Conservation (phyloP, 805 yeast species). For the Kluyveromyces dobzhanskii region DNA sequence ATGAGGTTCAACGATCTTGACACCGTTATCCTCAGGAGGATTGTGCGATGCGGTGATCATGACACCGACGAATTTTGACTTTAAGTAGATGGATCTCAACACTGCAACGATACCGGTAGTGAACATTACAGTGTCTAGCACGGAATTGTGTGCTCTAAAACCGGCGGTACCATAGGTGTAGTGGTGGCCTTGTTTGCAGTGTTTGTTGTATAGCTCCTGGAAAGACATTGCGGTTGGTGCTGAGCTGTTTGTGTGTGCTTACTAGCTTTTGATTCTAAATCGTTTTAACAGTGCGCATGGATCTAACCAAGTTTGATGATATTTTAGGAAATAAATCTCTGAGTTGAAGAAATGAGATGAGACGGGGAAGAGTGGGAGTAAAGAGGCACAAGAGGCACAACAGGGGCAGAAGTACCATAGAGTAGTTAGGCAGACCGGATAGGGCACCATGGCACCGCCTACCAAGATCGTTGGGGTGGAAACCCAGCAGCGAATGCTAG, state of each 20-base stretch:
- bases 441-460: slow-evolving; percentile 42
- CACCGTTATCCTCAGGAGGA: slow-evolving; percentile 88
- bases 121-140: slow-evolving; percentile 73
- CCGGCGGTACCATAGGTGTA: slow-evolving; percentile 96
- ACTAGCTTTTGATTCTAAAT: no score
- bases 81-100: slow-evolving; percentile 64
- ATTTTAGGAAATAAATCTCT: no score
- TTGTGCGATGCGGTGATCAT: slow-evolving; percentile 97
- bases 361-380: no score
- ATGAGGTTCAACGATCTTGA: slow-evolving; percentile 85
- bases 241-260: no score
- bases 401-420: no score
- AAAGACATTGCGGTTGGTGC: no score
- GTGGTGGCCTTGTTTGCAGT: slow-evolving; percentile 32
- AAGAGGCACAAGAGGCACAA: no score
- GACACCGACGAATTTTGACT: slow-evolving; percentile 74
- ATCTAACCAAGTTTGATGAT: no score
- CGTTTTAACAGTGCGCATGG: no score
- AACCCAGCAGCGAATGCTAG: slow-evolving; percentile 27
- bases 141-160: slow-evolving; percentile 65
- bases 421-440: no score
- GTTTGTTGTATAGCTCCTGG: slow-evolving; percentile 22
- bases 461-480: slow-evolving; percentile 36
- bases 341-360: no score
- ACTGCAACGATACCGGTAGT: slow-evolving; percentile 78